Evolutionary conservation across 176 grass and related monocot species (phyloP), one percentile per base, ranked within the genome.

Genomic region (Avena insularis): DNA sequence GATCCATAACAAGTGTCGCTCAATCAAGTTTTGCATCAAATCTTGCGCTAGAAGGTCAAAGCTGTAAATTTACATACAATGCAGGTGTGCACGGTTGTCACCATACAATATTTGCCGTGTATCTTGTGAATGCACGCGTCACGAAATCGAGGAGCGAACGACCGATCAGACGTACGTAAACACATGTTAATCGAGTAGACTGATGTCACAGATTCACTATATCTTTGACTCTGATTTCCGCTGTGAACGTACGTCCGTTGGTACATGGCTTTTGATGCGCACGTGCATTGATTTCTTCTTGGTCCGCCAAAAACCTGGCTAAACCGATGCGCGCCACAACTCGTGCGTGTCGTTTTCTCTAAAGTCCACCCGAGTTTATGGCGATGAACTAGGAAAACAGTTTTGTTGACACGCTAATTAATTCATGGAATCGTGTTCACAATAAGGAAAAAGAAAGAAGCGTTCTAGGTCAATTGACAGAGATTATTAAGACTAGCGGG

Each of bases 191-290:
- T 77, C 50, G 14, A 16, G 48, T 33, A 1, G 50, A 77, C 74
- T 12, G 15, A 77, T 56, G 27, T 77, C 74, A 75, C 72, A 9
- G 46, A 75, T 51, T 75, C 47, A 35, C 8, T 25, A 56, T 10
- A 77, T 77, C 50, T 77, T 54, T 77, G 74, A 54, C 25, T 56
- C 50, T 56, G 74, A 77, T 77, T 77, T 17, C 51, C 74, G 19
- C 3, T 77, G 74, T 77, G 74, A 15, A 56, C 74, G 74, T 17
- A 17, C 74, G 19, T 55, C 19, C 15, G 25, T 55, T 31, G 72
- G 46, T 75, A 75, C 71, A 75, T 6, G 46, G 14, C 21, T 76
- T 48, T 4, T 10, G 74, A 55, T 33, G 48, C 15, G 8, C 27
- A 35, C 74, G 27, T 56, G 50, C 15, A 53, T 56, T 77, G 50